Evolutionary conservation across 225 moss, liverwort and hornwort species (phyloP).

Genomic region (Antitrichia curtipendula): DNA sequence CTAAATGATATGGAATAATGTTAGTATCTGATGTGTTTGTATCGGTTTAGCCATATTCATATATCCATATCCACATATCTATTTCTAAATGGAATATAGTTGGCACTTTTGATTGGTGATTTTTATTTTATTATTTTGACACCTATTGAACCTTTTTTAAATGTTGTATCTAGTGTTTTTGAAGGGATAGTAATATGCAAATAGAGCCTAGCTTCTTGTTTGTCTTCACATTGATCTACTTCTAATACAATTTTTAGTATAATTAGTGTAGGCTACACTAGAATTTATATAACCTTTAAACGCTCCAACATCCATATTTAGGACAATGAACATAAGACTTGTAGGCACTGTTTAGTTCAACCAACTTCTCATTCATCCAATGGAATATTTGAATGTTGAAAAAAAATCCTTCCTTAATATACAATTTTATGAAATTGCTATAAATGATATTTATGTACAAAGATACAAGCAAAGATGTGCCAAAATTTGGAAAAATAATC

Average conservation of each 20-base stretch:
- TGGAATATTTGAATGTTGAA: no score
- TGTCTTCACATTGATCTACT: background rate
- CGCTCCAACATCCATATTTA: no score
- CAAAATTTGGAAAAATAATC: no score
- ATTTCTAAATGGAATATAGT: background rate
- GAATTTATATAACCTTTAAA: background rate
- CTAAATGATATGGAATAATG: background rate
- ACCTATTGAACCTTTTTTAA: accelerated
- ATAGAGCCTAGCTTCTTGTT: accelerated
- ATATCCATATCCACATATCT: accelerated
- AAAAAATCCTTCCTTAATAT: no score
- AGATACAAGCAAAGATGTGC: no score
- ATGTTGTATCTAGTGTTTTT: background rate
- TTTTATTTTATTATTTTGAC: background rate
- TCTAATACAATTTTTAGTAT: background rate
- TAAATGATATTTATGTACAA: no score
- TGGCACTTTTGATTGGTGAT: background rate
- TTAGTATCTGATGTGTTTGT: accelerated
- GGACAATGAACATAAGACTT: no score
- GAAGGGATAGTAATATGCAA: background rate
- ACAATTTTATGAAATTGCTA: no score
- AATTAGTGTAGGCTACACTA: accelerated
- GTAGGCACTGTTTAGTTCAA: no score
- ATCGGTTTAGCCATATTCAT: no score
- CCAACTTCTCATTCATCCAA: no score